Base-by-base conservation (phyloP, 257 asterid species). In the Orobanche coerulescens region DNA sequence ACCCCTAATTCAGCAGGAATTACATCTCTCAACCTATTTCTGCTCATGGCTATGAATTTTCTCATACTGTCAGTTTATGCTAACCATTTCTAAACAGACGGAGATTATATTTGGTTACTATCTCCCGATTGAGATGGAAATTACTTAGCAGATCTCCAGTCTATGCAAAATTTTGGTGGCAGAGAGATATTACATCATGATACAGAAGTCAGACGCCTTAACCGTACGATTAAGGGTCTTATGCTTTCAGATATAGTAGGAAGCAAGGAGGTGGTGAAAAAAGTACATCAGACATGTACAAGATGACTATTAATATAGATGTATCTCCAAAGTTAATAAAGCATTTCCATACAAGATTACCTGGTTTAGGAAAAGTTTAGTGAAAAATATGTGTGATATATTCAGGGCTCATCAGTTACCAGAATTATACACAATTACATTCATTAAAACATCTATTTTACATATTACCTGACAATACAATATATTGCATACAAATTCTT, bases 1-100 rank as follows among this genome's bases (percentile, higher is more conserved):
- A 66, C 79, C 37, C 95, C 98, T 44, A 89, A 53, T 74, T 75
- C 83, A 47, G 95, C 84, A 52, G 76, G 70, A 54, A 64, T 50
- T 58, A 13, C 46, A 43, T 70, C 94, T 18, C 39, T 59, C 77
- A 74, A 71, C 73, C 57, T 71, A 70, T 65, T 69, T 62, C 65
- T 74, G 55, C 62, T 79, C 58, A 25, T 72, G 43, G 24, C 68
- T 54, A 37, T 61, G 67, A 71, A 62, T 31, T 82, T 82, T 58
- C 68, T 82, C 76, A 5, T 76, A 33, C 51, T 78, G 48, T 70
- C 72, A 66, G 61, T 73, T 48, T 53, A 73, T 37, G 73, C 80
- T 75, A 79, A 37, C 63, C 68, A 66, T 67, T 67, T 79, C 84
- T 84, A 75, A 76, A 68, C 74, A 72, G 53, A 62, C 18, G 34